Conservation (phyloP, 1,284 basidiomycete genomes). For the Ceratobasidium theobromae region DNA sequence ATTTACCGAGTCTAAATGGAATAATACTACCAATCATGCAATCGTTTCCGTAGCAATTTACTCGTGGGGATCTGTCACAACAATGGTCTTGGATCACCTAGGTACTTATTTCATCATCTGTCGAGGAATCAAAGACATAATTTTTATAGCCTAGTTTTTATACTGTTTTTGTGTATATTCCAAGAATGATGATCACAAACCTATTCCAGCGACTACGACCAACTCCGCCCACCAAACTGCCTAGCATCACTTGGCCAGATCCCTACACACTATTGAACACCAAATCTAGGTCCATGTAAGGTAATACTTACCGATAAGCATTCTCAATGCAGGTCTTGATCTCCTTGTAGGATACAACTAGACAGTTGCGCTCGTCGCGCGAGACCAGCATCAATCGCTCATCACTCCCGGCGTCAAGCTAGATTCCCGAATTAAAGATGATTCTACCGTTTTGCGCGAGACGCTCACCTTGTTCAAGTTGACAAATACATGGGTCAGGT, state of each 20-base stretch:
- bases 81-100: no score
- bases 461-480: conserved; percentile 81
- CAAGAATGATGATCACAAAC: not conserved
- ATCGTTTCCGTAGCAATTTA: no score
- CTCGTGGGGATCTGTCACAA: no score
- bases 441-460: no score
- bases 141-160: conserved; percentile 6
- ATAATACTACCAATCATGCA: no score
- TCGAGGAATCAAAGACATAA: no score
- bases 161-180: conserved; percentile 28
- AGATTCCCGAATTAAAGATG: not conserved
- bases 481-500: conserved; percentile 86
- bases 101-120: no score
- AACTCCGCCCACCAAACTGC: not conserved
- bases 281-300: not conserved
- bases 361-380: conserved; percentile 92
- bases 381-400: conserved; percentile 94
- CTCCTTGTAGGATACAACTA: conserved; percentile 95
- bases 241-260: not conserved
- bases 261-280: not conserved
- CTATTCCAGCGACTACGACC: not conserved
- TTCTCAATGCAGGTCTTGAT: conserved; percentile 83
- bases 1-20: no score
- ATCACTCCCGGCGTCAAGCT: conserved; percentile 91
- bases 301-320: conserved; percentile 59